Conservation (phyloP, 495 filamentous ascomycete species). For the Rhypophila decipiens region DNA sequence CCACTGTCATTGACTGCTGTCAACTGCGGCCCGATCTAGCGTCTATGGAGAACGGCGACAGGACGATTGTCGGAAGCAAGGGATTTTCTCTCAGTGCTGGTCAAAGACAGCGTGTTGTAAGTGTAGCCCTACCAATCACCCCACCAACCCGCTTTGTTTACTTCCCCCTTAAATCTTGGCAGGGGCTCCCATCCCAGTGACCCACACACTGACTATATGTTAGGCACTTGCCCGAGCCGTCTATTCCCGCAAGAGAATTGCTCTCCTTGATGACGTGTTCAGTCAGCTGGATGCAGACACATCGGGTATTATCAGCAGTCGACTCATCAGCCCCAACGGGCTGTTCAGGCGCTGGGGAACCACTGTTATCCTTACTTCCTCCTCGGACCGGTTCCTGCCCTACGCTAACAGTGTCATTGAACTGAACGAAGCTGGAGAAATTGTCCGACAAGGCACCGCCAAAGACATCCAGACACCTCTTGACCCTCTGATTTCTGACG, state of each 20-base stretch:
- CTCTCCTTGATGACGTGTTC: slow-evolving; percentile 21
- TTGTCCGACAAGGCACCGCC: slow-evolving; percentile 33
- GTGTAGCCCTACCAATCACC: too few species aligned
- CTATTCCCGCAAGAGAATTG: slow-evolving; percentile 13
- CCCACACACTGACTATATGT: too few species aligned
- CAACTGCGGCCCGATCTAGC: slow-evolving; percentile 54
- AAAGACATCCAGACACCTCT: not conserved
- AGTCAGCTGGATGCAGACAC: slow-evolving; percentile 51
- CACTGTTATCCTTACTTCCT: slow-evolving; percentile 46
- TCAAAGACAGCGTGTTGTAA: slow-evolving; percentile 54
- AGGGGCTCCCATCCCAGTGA: too few species aligned
- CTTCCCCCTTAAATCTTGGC: too few species aligned
- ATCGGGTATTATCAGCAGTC: slow-evolving; percentile 28
- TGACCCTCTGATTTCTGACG: too few species aligned
- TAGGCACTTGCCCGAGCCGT: slow-evolving; percentile 20
- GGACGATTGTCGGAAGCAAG: slow-evolving; percentile 56
- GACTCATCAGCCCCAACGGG: slow-evolving; percentile 48
- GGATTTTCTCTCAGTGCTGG: slow-evolving; percentile 59
- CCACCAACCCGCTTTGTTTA: too few species aligned
- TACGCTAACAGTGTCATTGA: slow-evolving; percentile 41
- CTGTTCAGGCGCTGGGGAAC: slow-evolving; percentile 43
- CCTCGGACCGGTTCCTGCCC: slow-evolving; percentile 30
- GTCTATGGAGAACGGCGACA: slow-evolving; percentile 55
- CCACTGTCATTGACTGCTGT: slow-evolving; percentile 54
- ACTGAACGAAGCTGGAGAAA: slow-evolving; percentile 29